Evolutionary conservation across 2,329 filamentous ascomycete genomes (phyloP).

Genomic region (Pseudogymnoascus sp.): DNA sequence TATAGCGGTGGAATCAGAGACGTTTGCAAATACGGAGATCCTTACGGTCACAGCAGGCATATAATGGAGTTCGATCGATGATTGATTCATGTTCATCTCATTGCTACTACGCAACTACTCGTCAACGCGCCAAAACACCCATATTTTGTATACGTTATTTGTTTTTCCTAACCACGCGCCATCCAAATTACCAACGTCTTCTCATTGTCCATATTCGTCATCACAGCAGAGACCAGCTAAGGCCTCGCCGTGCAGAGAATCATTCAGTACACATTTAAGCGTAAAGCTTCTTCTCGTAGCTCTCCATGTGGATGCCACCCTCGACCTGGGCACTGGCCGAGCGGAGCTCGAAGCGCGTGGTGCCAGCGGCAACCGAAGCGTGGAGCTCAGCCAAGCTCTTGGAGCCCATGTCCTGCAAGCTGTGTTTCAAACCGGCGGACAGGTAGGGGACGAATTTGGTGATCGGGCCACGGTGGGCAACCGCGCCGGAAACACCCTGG

Average conservation of each 20-base stretch:
- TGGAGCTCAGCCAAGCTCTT: constrained; percentile 73
- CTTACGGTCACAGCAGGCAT: neutral
- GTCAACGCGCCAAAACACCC: constrained; percentile 4
- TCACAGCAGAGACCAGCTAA: constrained; percentile 5
- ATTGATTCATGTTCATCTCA: constrained; percentile 2
- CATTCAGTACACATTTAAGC: constrained; percentile 45
- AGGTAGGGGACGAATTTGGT: constrained; percentile 96
- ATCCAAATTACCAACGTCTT: constrained; percentile 5
- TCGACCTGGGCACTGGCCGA: constrained; percentile 93
- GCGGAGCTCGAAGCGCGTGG: constrained; percentile 84
- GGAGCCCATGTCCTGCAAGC: constrained; percentile 88
- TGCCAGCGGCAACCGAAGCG: constrained; percentile 63
- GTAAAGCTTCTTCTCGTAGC: constrained; percentile 99
- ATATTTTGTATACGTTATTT: constrained; percentile 1
- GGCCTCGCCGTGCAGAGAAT: neutral
- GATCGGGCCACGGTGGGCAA: constrained; percentile 74
- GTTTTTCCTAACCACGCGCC: constrained; percentile 1
- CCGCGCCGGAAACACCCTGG: constrained; percentile 86
- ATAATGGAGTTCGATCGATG: neutral
- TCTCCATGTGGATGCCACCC: constrained; percentile 96
- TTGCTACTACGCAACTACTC: constrained; percentile 4
- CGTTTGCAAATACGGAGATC: neutral
- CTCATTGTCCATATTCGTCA: neutral
- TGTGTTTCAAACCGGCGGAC: constrained; percentile 92
- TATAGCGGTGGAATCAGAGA: neutral